These are phyloP conservation scores for Begonia masoniana DNA, from an alignment of 306 rosid genomes.

Conservation along the genomic window DNA sequence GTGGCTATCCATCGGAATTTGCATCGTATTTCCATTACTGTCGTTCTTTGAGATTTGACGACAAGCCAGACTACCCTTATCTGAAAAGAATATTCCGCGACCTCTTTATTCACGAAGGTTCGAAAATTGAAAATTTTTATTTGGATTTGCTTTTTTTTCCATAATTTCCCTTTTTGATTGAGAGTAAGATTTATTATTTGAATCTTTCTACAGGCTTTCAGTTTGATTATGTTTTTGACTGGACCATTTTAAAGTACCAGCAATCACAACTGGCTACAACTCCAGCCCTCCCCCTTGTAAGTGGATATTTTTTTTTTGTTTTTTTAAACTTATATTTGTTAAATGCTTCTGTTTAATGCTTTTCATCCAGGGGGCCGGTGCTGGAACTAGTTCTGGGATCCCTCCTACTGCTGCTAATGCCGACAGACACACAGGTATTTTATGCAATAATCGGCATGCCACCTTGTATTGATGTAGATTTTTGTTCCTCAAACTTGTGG, in stretches of 20 bases:
- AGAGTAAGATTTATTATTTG: too few relatives aligned
- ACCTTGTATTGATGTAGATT: too few relatives aligned
- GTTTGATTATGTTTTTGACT: constrained; percentile 93
- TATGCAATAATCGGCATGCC: too few relatives aligned
- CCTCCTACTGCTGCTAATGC: constrained; percentile 47
- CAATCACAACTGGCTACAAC: constrained; percentile 21
- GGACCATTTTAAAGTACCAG: constrained; percentile 96
- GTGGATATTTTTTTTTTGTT: neutral
- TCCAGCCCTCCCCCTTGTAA: constrained; percentile 60
- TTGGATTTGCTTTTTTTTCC: neutral
- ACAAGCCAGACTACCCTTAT: constrained; percentile 92
- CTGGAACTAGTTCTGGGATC: constrained; percentile 80
- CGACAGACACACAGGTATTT: constrained; percentile 62
- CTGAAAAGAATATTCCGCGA: constrained; percentile 93
- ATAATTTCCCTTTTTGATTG: too few relatives aligned
- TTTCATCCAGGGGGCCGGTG: constrained; percentile 46
- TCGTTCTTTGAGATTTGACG: constrained; percentile 88
- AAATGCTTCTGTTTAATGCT: constrained; percentile 4
- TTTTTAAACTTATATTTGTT: constrained; percentile 5
- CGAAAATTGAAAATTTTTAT: constrained; percentile 5
- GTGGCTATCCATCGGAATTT: constrained; percentile 93
- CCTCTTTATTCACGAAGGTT: constrained; percentile 94
- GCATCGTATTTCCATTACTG: constrained; percentile 97
- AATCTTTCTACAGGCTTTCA: constrained; percentile 54
- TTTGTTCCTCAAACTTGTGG: too few relatives aligned